Conservation (phyloP, 2,329 filamentous ascomycete genomes). For the Moelleriella libera region DNA sequence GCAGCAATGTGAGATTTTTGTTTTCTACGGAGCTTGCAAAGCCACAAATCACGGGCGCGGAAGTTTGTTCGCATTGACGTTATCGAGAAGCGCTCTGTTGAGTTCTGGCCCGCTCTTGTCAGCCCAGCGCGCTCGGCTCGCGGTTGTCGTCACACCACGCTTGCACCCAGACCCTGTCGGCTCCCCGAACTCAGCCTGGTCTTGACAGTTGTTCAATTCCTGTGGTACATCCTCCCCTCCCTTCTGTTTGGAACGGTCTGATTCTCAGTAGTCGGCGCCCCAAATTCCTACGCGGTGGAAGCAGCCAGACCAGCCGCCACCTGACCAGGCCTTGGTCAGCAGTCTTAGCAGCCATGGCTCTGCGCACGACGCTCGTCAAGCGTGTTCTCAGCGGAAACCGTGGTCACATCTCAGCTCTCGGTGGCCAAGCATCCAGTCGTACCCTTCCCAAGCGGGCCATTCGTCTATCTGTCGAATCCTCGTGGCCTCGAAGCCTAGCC, state of each 20-base stretch:
- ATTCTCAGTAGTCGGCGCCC: neutral
- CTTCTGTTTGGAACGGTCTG: neutral
- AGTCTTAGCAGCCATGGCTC: conserved; percentile 1
- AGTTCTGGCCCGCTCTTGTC: neutral
- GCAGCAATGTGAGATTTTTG: too few relatives aligned
- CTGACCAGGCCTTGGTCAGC: neutral
- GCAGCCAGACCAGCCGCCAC: neutral
- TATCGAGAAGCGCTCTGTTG: neutral
- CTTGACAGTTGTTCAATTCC: too few relatives aligned
- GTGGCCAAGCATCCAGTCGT: too few relatives aligned
- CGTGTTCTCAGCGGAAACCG: neutral
- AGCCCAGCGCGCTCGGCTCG: neutral
- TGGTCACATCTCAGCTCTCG: neutral
- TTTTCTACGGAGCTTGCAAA: neutral
- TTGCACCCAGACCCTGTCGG: neutral
- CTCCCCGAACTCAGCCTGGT: too few relatives aligned
- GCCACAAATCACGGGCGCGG: neutral
- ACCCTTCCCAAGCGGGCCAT: too few relatives aligned
- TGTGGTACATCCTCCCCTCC: neutral
- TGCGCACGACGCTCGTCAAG: conserved; percentile 3
- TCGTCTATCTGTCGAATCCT: neutral
- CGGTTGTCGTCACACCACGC: neutral
- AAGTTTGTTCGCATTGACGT: neutral
- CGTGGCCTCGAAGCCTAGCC: neutral
- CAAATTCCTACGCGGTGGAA: too few relatives aligned